phyloP scores from a whole-genome alignment of 1,284 basidiomycete genomes.

The Papiliotrema fonsecae region DNA sequence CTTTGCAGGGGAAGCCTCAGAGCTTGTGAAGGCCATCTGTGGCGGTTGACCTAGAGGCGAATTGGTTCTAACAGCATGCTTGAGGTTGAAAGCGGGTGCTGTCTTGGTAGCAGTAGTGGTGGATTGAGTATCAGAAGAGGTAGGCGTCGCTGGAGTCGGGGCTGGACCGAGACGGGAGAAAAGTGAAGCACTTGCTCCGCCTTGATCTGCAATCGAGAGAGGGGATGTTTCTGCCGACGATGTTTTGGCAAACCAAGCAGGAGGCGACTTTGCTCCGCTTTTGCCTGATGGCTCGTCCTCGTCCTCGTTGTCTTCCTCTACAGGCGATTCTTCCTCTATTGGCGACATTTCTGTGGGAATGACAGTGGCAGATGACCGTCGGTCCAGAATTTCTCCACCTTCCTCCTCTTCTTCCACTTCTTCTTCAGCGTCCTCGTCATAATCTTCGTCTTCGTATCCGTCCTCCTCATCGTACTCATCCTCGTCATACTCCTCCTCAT shows the following conservation, averaged over 20 bases:
- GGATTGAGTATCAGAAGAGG: background rate
- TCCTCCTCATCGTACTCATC: conserved; percentile 7
- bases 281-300: conserved; percentile 1
- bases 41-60: conserved; percentile 38
- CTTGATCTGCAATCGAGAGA: conserved; percentile 1
- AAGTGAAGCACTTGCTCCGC: background rate
- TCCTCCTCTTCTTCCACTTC: conserved; percentile 10
- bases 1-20: conserved; percentile 19
- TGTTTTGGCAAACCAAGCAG: conserved; percentile 25
- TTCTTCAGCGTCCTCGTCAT: too few relatives aligned
- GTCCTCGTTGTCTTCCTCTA: conserved; percentile 4
- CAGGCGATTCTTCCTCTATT: too few relatives aligned
- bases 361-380: too few relatives aligned
- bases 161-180: background rate
- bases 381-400: conserved; percentile 7
- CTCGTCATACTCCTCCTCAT: conserved; percentile 10
- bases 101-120: conserved; percentile 5
- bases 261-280: conserved; percentile 27
- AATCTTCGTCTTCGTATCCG: too few relatives aligned
- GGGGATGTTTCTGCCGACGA: background rate
- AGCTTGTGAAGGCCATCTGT: conserved; percentile 10
- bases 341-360: too few relatives aligned
- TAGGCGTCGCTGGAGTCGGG: background rate
- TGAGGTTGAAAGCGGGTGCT: conserved; percentile 16
- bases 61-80: conserved; percentile 39